These are phyloP conservation scores for Trichoderma aggressivum DNA, from an alignment of 2,329 filamentous ascomycete genomes.

Conservation along the genomic window DNA sequence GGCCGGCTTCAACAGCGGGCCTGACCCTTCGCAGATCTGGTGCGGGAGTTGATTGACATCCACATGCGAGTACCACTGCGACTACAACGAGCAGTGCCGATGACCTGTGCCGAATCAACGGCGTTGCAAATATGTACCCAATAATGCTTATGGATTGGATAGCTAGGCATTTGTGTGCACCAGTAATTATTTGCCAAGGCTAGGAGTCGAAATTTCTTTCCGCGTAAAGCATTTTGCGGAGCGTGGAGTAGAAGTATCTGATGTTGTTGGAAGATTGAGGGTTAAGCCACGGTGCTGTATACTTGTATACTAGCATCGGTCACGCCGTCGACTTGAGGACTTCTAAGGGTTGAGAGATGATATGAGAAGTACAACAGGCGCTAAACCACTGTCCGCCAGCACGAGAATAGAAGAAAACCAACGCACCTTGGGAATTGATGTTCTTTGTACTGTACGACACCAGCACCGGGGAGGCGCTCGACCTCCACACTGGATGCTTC, in stretches of 20 bases:
- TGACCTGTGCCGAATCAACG: not conserved
- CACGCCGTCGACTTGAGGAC: not conserved
- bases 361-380: not conserved
- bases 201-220: not conserved
- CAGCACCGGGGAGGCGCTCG: not conserved
- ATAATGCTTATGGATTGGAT: not conserved
- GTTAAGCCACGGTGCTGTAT: not conserved
- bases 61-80: not conserved
- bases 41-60: conserved; percentile 3
- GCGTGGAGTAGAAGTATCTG: not conserved
- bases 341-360: not conserved
- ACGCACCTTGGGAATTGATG: not conserved
- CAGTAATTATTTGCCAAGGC: not conserved
- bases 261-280: not conserved
- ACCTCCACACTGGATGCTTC: not conserved
- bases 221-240: not conserved
- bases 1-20: not conserved
- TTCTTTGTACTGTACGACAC: not conserved
- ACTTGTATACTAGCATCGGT: not conserved
- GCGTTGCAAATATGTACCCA: not conserved
- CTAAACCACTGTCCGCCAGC: not conserved
- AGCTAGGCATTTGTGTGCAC: not conserved
- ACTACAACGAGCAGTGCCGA: not conserved
- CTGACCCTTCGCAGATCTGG: conserved; percentile 2
- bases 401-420: not conserved